Percentiles rank a stretch among this genome's conserved stretches.
Evolutionary conservation across 352 stramenopile species (phyloP).

Genomic region (Phytophthora sp.): DNA sequence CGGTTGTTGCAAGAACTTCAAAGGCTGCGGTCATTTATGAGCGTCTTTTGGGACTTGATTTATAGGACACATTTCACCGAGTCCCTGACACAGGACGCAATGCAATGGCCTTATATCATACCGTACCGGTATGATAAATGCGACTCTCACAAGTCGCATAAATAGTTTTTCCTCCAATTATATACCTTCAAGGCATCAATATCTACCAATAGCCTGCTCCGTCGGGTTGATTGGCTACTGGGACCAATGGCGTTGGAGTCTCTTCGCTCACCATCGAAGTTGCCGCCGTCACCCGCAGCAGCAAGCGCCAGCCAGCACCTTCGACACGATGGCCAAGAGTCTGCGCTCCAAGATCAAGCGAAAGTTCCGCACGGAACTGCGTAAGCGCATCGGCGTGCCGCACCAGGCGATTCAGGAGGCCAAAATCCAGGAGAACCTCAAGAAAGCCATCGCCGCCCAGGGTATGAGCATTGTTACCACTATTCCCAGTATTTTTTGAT

Average conservation of each 20-base stretch:
- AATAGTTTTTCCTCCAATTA: constrained; percentile 25
- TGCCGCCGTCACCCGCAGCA: background rate
- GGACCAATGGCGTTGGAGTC: constrained; percentile 17
- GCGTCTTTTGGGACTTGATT: too few relatives aligned
- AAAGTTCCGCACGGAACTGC: constrained; percentile 88
- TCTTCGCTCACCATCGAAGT: constrained; percentile 27
- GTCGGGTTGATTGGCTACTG: constrained; percentile 36
- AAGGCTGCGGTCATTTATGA: too few relatives aligned
- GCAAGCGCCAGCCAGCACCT: background rate
- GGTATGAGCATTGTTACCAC: constrained; percentile 35
- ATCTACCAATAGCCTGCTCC: constrained; percentile 24
- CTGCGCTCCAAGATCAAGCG: constrained; percentile 91
- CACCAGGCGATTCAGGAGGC: constrained; percentile 73
- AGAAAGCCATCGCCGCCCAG: constrained; percentile 76
- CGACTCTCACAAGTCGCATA: constrained; percentile 40
- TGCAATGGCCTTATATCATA: too few relatives aligned
- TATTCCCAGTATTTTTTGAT: background rate
- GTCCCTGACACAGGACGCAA: too few relatives aligned
- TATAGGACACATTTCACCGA: too few relatives aligned
- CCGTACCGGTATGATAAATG: too few relatives aligned
- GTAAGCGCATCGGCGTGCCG: constrained; percentile 80
- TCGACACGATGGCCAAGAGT: constrained; percentile 82
- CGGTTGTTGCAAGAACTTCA: too few relatives aligned
- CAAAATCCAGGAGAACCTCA: constrained; percentile 88
- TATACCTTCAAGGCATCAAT: background rate